Percentiles rank a stretch among this genome's conserved stretches.
phyloP scores from a whole-genome alignment of 805 yeast genomes.

The Millerozyma miso region DNA sequence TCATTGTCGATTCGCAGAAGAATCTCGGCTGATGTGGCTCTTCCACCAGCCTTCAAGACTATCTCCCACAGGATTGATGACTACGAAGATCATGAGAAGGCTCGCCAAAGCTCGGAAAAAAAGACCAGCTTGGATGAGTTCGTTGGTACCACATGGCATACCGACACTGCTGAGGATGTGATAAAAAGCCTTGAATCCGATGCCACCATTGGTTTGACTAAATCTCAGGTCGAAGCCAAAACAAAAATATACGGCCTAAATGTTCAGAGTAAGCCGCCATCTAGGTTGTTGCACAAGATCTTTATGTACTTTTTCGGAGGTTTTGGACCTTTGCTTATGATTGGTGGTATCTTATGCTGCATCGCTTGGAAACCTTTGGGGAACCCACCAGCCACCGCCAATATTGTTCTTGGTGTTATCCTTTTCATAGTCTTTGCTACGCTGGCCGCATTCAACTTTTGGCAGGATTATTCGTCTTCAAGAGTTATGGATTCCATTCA shows the following conservation, averaged over 20 bases:
- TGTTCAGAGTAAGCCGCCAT: conserved; percentile 35
- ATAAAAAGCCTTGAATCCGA: conserved; percentile 18
- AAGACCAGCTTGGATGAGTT: conserved; percentile 11
- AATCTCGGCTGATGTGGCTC: conserved; percentile 19
- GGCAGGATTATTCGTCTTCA: conserved; percentile 46
- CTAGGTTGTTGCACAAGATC: conserved; percentile 26
- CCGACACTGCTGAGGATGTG: conserved; percentile 18
- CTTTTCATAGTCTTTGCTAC: conserved; percentile 35
- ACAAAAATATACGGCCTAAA: conserved; percentile 28
- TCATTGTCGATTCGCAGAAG: conserved; percentile 1
- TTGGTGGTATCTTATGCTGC: conserved; percentile 40
- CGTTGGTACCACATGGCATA: conserved; percentile 26
- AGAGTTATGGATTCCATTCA: conserved; percentile 46
- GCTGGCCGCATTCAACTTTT: conserved; percentile 42
- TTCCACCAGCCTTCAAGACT: conserved; percentile 36
- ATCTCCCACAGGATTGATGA: conserved; percentile 34
- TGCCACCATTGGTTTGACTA: conserved; percentile 18
- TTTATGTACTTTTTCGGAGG: conserved; percentile 45
- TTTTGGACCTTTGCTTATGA: conserved; percentile 39
- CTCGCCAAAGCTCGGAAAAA: conserved; percentile 1
- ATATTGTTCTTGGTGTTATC: conserved; percentile 40
- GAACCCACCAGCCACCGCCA: conserved; percentile 42
- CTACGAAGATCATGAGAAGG: conserved; percentile 7
- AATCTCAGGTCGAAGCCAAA: conserved; percentile 8
- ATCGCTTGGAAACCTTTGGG: conserved; percentile 47